phyloP scores from a whole-genome alignment of 768 basidiomycete genomes.

The Auriculariales sp. region DNA sequence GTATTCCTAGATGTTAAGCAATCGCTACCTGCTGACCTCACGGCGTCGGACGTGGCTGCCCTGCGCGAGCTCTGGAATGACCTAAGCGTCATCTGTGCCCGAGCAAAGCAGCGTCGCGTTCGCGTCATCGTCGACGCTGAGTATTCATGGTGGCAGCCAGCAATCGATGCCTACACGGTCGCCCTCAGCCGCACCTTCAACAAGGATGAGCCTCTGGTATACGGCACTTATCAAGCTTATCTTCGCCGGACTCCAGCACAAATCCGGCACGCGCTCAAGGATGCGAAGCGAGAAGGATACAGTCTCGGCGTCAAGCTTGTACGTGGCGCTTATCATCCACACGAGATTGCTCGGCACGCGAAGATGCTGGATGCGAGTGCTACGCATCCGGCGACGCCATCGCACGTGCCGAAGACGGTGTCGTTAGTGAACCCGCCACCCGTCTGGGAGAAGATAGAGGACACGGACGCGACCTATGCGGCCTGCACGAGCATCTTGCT shows the following conservation, averaged over 20 bases:
- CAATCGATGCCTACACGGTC: conserved; percentile 66
- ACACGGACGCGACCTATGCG: conserved; percentile 67
- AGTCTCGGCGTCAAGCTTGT: conserved; percentile 85
- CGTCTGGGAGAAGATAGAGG: conserved; percentile 51
- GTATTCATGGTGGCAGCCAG: conserved; percentile 48
- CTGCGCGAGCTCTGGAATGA: conserved; percentile 49
- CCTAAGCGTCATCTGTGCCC: conserved; percentile 47
- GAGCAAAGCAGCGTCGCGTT: conserved; percentile 46
- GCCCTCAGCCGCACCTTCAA: conserved; percentile 72
- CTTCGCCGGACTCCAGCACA: conserved; percentile 31
- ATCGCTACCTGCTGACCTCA: conserved; percentile 20
- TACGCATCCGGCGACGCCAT: conserved; percentile 4
- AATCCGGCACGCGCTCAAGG: conserved; percentile 44
- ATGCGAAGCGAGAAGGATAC: conserved; percentile 53
- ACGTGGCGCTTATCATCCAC: conserved; percentile 79
- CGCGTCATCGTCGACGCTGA: conserved; percentile 77
- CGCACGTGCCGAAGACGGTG: conserved; percentile 18
- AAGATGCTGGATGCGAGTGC: conserved; percentile 2
- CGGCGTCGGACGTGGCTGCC: conserved; percentile 39
- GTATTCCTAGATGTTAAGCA: conserved; percentile 25
- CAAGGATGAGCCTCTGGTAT: conserved; percentile 54
- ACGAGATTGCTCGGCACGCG: conserved; percentile 44
- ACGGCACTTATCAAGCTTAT: conserved; percentile 84
- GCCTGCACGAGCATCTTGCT: conserved; percentile 44
- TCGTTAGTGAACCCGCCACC: conserved; percentile 50